Base-by-base conservation (phyloP, 257 asterid species). In the Capsicum baccatum region DNA sequence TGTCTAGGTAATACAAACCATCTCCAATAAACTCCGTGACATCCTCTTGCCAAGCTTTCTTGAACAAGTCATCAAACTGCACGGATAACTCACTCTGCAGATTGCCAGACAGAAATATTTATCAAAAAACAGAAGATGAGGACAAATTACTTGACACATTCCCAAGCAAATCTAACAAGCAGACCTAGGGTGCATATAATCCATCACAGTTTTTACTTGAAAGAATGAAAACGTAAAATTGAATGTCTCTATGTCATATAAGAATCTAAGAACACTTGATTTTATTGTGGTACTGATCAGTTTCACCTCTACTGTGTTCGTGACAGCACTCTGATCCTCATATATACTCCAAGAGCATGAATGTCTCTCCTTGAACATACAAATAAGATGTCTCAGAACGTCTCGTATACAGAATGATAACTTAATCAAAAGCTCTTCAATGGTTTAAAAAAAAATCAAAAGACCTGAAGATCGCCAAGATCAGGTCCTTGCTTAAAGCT, bases 21-120 rank as follows among this genome's bases (percentile, higher is more conserved):
- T 91, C 93, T 88, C 82, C 93, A 64, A 68, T 81, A 71, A 84
- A 87, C 69, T 86, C 85, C 79, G 84, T 66, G 85, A 71, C 90
- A 88, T 94, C 99, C 86, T 90, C 97, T 86, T 94, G 97, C 99
- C 99, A 96, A 82, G 98, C 98, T 88, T 91, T 94, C 92, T 91
- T 92, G 91, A 96, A 96, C 85, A 96, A 90, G 88, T 92, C 98
- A 90, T 96, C 99, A 82, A 96, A 93, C 91, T 94, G 98, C 93
- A 96, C 91, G 8, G 98, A 94, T 80, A 94, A 90, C 83, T 92
- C 95, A 60, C 91, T 91, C 98, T 93, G 97, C 98, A 89, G 87
- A 87, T 57, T 12, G 76, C 64, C 73, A 73, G 63, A 83, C 84
- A 83, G 76, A 86, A 63, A 85, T 62, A 58, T 48, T 64, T 71